These are phyloP conservation scores for Paraconiothyrium sp. DNA, from an alignment of 2,329 filamentous ascomycete genomes.

Conservation along the genomic window DNA sequence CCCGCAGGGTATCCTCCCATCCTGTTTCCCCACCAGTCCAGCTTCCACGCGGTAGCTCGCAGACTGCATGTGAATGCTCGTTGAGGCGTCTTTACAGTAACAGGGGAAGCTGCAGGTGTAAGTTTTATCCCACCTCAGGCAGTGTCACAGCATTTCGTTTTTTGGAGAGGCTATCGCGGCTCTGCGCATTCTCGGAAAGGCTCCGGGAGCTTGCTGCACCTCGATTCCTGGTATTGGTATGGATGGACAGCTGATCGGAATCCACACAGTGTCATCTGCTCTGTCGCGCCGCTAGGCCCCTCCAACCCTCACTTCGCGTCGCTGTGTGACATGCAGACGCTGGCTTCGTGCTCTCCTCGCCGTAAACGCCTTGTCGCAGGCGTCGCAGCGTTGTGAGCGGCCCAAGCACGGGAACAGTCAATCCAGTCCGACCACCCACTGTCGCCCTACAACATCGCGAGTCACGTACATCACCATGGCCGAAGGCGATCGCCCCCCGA, in stretches of 20 bases:
- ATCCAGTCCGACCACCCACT: not conserved
- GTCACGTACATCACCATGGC: constrained; percentile 36
- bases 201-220: constrained; percentile 19
- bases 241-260: constrained; percentile 22
- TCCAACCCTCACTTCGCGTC: constrained; percentile 16
- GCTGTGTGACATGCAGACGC: constrained; percentile 24
- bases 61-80: not conserved
- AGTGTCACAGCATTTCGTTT: not conserved
- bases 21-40: constrained; percentile 16
- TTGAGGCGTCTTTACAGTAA: not conserved
- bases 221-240: constrained; percentile 17
- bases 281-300: constrained; percentile 25
- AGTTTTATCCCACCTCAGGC: not conserved
- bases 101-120: constrained; percentile 12
- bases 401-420: not conserved
- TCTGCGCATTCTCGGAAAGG: constrained; percentile 11
- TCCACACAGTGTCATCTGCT: constrained; percentile 34
- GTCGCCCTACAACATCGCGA: not conserved
- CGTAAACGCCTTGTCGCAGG: constrained; percentile 20
- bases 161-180: constrained; percentile 18
- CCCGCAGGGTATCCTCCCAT: constrained; percentile 13
- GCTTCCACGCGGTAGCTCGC: constrained; percentile 1
- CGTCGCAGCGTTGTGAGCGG: constrained; percentile 20
- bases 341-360: constrained; percentile 19
- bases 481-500: constrained; percentile 39